Evolutionary conservation across 768 basidiomycete genomes (phyloP).

Genomic region (Tricholoma terreum): DNA sequence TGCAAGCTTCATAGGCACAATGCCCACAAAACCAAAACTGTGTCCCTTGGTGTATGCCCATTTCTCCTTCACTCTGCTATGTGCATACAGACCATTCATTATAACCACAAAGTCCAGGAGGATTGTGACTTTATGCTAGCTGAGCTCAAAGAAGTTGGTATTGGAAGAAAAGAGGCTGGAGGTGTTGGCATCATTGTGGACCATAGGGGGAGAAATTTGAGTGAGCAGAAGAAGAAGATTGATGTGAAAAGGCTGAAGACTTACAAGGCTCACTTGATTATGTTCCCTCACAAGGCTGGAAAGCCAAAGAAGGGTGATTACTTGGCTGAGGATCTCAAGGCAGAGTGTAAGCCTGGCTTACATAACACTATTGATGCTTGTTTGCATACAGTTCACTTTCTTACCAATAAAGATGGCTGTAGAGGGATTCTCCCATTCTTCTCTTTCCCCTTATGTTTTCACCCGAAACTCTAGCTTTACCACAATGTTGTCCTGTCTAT

Average conservation of each 20-base stretch:
- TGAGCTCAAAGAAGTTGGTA: constrained; percentile 95
- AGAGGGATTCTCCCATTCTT: too few species aligned
- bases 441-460: too few species aligned
- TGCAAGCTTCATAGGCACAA: constrained; percentile 93
- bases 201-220: constrained; percentile 93
- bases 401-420: too few species aligned
- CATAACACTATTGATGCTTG: too few species aligned
- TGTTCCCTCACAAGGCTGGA: constrained; percentile 94
- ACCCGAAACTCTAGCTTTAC: too few species aligned
- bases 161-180: constrained; percentile 90
- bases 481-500: too few species aligned
- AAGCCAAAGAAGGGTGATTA: constrained; percentile 97
- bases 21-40: constrained; percentile 89
- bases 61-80: constrained; percentile 96
- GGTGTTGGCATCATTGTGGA: constrained; percentile 95
- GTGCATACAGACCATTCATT: constrained; percentile 92
- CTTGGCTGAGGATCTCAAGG: constrained; percentile 76
- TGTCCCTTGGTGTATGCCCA: constrained; percentile 88
- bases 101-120: constrained; percentile 96
- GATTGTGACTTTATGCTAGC: constrained; percentile 94
- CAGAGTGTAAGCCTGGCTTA: too few species aligned
- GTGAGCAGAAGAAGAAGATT: constrained; percentile 93
- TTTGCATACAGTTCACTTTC: too few species aligned
- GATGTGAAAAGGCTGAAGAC: constrained; percentile 93
- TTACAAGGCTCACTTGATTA: constrained; percentile 89